Conservation (phyloP, 75 land plant genomes). For the Adiantum capillusveneris region DNA sequence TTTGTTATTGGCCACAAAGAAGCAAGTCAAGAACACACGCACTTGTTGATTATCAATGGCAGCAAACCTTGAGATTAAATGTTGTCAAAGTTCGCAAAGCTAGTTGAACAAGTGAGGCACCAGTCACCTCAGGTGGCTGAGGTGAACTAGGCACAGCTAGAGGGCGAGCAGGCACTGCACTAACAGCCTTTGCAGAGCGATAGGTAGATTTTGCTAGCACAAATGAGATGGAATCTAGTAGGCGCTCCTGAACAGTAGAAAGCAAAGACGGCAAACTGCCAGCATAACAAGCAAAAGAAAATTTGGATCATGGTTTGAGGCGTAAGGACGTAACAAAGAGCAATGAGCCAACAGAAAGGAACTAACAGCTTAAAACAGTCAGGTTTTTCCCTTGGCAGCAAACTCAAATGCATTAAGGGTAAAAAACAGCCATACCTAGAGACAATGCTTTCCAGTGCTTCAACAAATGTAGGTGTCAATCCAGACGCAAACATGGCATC, state of each 20-base stretch:
- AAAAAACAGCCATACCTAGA: conserved; percentile 41
- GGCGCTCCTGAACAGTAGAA: conserved; percentile 74
- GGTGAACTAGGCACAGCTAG: conserved; percentile 19
- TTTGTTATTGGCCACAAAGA: neutral
- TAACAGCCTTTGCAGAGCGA: conserved; percentile 27
- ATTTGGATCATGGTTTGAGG: neutral
- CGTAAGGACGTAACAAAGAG: neutral
- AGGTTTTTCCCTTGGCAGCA: too few relatives aligned
- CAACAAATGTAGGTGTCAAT: conserved; percentile 60
- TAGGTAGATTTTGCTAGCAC: conserved; percentile 64
- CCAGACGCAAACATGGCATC: conserved; percentile 88
- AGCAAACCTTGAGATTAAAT: conserved; percentile 82
- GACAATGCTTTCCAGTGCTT: conserved; percentile 72
- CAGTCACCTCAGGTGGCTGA: conserved; percentile 41
- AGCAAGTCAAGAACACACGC: neutral
- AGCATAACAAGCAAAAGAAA: conserved; percentile 1
- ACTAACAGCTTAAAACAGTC: neutral
- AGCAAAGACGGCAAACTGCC: conserved; percentile 76
- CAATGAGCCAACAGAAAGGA: neutral
- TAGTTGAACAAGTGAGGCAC: conserved; percentile 69
- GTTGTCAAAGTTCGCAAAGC: conserved; percentile 76
- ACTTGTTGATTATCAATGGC: neutral
- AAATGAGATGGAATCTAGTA: conserved; percentile 76
- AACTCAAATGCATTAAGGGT: neutral
- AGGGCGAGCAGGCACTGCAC: conserved; percentile 31